These are phyloP conservation scores for Thinopyrum elongatum DNA, from an alignment of 176 grass and related monocot species.

Conservation along the genomic window DNA sequence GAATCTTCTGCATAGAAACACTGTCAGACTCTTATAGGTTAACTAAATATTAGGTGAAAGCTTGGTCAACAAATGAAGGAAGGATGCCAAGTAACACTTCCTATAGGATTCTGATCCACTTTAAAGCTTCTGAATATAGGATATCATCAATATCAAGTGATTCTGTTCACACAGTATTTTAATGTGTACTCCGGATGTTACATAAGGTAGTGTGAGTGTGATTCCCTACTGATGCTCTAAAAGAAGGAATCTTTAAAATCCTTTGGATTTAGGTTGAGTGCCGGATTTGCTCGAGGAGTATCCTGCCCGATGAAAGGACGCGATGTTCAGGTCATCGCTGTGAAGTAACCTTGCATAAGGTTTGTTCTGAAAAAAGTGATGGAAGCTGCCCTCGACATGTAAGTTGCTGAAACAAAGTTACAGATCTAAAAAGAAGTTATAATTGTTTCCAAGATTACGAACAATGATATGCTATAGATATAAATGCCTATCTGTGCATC, in stretches of 20 bases:
- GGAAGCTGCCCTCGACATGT: constrained; percentile 76
- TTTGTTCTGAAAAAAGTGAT: constrained; percentile 44
- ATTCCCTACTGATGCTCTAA: constrained; percentile 28
- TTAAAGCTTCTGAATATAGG: not conserved
- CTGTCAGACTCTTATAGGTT: not conserved
- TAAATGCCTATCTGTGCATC: constrained; percentile 10
- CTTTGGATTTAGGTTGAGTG: constrained; percentile 69
- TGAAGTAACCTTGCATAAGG: constrained; percentile 56
- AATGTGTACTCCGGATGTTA: not conserved
- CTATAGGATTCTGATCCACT: constrained; percentile 15
- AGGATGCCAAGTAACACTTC: not conserved
- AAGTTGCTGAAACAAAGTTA: constrained; percentile 36
- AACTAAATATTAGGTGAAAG: not conserved
- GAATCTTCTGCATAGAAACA: not conserved
- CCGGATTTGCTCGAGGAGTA: constrained; percentile 52
- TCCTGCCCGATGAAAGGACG: constrained; percentile 53
- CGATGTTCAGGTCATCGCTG: constrained; percentile 55
- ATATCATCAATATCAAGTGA: not conserved
- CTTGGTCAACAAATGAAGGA: constrained; percentile 15
- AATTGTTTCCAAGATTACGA: not conserved
- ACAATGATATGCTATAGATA: not conserved
- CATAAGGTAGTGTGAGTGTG: not conserved
- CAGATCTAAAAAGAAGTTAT: not conserved
- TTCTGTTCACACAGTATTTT: not conserved
- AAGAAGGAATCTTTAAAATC: constrained; percentile 6